Percentiles rank a stretch among this genome's conserved stretches.
Evolutionary conservation across 2,329 filamentous ascomycete species (phyloP).

Genomic region (Venturia effusa): DNA sequence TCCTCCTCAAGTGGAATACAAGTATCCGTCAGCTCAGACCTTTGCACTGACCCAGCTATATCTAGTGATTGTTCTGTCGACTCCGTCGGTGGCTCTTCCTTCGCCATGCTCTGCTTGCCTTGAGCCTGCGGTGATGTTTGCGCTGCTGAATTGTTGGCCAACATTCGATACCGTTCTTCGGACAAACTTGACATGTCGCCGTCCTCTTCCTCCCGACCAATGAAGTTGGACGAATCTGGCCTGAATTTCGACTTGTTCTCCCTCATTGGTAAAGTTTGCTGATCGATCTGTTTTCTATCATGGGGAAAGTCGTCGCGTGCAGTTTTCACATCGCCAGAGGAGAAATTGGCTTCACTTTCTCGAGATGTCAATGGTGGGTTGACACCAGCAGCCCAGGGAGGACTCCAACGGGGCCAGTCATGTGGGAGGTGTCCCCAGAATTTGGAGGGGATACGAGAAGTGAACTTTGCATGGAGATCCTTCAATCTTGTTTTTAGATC

Average conservation of each 20-base stretch:
- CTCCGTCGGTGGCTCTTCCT: neutral
- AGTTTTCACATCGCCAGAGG: neutral
- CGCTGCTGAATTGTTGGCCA: neutral
- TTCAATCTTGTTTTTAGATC: neutral
- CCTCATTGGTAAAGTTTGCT: neutral
- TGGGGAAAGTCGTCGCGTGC: neutral
- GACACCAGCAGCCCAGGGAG: neutral
- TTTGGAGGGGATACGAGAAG: neutral
- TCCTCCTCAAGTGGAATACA: neutral
- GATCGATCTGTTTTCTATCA: neutral
- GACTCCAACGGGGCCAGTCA: neutral
- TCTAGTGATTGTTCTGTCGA: neutral
- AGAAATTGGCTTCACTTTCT: neutral
- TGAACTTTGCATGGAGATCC: neutral
- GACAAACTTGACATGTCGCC: neutral
- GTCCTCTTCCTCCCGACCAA: neutral
- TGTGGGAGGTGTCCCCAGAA: neutral
- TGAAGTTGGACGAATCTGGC: neutral
- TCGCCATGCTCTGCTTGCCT: neutral
- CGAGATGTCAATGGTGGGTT: neutral
- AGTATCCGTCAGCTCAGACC: neutral
- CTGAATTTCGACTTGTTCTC: neutral
- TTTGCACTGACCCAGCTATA: neutral
- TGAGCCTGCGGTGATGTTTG: neutral
- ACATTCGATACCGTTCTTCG: neutral